phyloP scores from a whole-genome alignment of 768 basidiomycete genomes.

The Ephemerocybe angulata region DNA sequence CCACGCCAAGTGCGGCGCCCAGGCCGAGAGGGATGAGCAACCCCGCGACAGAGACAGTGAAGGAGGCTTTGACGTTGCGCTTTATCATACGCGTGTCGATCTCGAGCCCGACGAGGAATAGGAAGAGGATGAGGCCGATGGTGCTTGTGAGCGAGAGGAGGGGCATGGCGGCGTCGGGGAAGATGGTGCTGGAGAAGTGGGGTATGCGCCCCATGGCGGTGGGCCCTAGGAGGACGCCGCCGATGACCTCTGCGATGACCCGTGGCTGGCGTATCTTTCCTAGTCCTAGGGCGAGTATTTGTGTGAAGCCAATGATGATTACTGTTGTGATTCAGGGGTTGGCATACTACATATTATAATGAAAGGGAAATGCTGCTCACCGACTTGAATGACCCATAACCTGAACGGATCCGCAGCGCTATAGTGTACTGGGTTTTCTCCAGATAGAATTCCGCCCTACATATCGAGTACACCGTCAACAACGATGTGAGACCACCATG shows the following conservation, averaged over 20 bases:
- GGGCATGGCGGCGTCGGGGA: slow-evolving; percentile 49
- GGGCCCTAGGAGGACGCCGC: slow-evolving; percentile 82
- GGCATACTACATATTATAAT: slow-evolving; percentile 5
- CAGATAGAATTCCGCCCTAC: slow-evolving; percentile 75
- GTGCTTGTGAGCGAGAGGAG: slow-evolving; percentile 70
- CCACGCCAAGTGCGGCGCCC: slow-evolving; percentile 72
- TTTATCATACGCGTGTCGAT: slow-evolving; percentile 70
- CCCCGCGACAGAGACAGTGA: slow-evolving; percentile 61
- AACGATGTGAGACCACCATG: too few species aligned
- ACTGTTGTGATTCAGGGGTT: slow-evolving; percentile 39
- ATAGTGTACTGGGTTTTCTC: slow-evolving; percentile 66
- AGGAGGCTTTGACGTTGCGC: slow-evolving; percentile 56
- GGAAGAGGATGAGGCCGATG: slow-evolving; percentile 71
- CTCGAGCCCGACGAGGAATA: slow-evolving; percentile 85
- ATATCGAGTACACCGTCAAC: too few species aligned
- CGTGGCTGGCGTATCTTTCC: slow-evolving; percentile 76
- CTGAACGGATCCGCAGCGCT: slow-evolving; percentile 64
- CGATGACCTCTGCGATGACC: slow-evolving; percentile 93
- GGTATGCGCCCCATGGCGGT: slow-evolving; percentile 79
- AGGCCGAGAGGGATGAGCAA: slow-evolving; percentile 76
- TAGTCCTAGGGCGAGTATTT: slow-evolving; percentile 64
- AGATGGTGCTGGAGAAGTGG: slow-evolving; percentile 58
- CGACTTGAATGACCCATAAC: slow-evolving; percentile 74
- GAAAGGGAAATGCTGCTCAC: slow-evolving; percentile 33
- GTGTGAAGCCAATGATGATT: slow-evolving; percentile 78